Evolutionary conservation across 495 filamentous ascomycete species (phyloP), one percentile per base, ranked within the genome.

Genomic region (Penicillium simplicissimum): DNA sequence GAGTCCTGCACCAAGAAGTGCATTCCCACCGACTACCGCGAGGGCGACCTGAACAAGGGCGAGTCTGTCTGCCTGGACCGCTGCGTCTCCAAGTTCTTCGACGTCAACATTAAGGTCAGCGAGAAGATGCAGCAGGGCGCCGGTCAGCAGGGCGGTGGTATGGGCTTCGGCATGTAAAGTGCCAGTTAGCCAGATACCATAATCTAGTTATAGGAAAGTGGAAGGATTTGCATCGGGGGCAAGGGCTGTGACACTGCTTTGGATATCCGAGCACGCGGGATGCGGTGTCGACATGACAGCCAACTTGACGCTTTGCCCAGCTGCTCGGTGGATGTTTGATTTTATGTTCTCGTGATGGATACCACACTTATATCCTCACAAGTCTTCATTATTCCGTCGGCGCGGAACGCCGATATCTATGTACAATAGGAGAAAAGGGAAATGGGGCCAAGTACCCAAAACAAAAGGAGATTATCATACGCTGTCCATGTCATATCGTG

Each of bases 1-100:
- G 85, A 91, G 75, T 92, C 92, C 58, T 98, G 95, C 83, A 85
- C 88, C 60, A 85, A 88, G 74, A 98, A 98, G 79, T 98, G 95
- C 76, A 85, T 98, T 57, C 93, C 92, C 59, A 81, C 76, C 66
- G 87, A 92, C 62, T 98, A 98, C 85, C 91, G 91, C 69, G 95
- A 98, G 81, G 83, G 84, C 71, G 96, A 98, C 59, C 86, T 98
- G 62, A 95, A 96, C 84, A 98, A 98, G 82, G 95, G 95, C 82
- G 95, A 98, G 79, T 90, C 89, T 57, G 95, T 98, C 65, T 98
- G 95, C 80, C 86, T 98, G 63, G 95, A 98, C 80, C 90, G 95
- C 63, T 98, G 95, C 79, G 87, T 94, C 38, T 82, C 89, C 71
- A 98, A 98, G 82, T 98, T 97, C 84, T 97, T 98, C 79, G 95